Evolutionary conservation across 2,329 filamentous ascomycete species (phyloP), one percentile per base, ranked within the genome.

Genomic region (Aspergillus udagawae): DNA sequence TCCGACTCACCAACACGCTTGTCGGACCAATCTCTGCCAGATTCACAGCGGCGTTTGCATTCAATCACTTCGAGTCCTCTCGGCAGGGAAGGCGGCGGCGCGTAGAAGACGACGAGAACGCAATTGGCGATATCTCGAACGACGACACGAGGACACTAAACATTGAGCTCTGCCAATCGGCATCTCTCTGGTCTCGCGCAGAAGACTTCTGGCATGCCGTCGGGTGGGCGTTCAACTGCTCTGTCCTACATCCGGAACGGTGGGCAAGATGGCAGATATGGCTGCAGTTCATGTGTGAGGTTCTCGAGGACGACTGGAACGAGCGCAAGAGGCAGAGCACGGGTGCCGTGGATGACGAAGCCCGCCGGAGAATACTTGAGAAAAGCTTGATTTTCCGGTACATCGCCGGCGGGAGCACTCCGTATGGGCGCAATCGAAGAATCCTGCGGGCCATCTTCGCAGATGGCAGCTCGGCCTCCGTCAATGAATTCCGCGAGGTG

Each of bases 191-290:
- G 85, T 78, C 77, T 17, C 83, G 84, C n/a, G 90, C 88, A 0
- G 86, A 90, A 59, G 91, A 96, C 69, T 95, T 97, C 67, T 99
- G 94, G 91, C 83, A 86, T 45, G 84, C 90, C 0, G 82, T 94
- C 0, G 94, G 93, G 3, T 97, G 94, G 94, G 89, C 90, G 0
- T 92, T 97, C 72, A 94, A 93, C 70, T 97, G 93, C 76, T 92
- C 91, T 52, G 82, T 89, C 1, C 73, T 83, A 32, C 81, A 93
- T 64, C 86, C 86, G 1, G 81, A 83, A 44, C 83, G 93, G 21
- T 97, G 94, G 93, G 82, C 80, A 51, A 83, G 86, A 67, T 97
- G 92, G 92, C 86, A 82, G 64, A 75, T 85, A 7, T 96, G 91
- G 89, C 78, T 97, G 14, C 83, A 87, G 35, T 86, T 89, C 60